Conservation (phyloP, 2,329 filamentous ascomycete species). For the Talaromyces sp. region DNA sequence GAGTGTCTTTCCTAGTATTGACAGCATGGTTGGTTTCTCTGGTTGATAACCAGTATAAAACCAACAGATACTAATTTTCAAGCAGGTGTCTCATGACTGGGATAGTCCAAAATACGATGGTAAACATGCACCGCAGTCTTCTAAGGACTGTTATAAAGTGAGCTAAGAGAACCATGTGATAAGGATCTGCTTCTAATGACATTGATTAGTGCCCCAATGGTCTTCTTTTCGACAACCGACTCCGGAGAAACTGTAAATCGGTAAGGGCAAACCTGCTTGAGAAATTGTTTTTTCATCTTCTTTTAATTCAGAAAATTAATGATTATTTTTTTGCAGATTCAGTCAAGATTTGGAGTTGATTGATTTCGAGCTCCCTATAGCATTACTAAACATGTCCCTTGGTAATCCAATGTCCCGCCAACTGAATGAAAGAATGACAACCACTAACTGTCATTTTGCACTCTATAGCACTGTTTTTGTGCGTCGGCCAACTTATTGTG, state of each 20-base stretch:
- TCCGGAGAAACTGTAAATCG: neutral
- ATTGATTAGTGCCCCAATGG: neutral
- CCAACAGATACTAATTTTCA: neutral
- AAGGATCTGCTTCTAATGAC: neutral
- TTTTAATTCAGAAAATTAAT: neutral
- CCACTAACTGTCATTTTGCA: neutral
- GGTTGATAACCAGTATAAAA: neutral
- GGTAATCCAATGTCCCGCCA: neutral
- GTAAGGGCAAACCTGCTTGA: neutral
- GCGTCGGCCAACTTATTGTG: constrained; percentile 42
- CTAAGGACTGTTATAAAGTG: neutral
- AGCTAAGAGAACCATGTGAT: neutral
- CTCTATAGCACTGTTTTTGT: constrained; percentile 19
- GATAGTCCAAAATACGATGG: neutral
- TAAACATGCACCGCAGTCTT: neutral
- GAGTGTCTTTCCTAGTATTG: neutral
- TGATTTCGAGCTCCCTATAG: constrained; percentile 37
- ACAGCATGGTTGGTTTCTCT: neutral
- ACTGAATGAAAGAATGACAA: neutral
- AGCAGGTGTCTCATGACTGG: neutral
- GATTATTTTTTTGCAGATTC: constrained; percentile 25
- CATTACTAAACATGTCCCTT: neutral
- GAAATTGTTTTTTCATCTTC: neutral
- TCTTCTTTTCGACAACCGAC: neutral
- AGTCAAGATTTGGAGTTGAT: constrained; percentile 39